Conservation (phyloP, 805 yeast species). For the Lipomyces kockii region DNA sequence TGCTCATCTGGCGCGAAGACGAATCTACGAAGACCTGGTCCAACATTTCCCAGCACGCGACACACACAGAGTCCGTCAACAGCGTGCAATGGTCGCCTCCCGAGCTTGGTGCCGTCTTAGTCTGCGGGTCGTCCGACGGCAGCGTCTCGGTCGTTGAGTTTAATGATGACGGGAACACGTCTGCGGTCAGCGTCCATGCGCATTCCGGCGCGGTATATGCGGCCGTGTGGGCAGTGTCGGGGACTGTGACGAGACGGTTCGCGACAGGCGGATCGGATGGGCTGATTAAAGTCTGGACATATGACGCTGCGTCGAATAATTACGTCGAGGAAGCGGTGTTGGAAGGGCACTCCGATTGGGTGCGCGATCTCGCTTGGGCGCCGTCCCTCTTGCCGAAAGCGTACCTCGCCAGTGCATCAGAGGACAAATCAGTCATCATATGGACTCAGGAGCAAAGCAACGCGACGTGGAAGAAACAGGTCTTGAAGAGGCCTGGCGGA, state of each 20-base stretch:
- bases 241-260: slow-evolving; percentile 58
- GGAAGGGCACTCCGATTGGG: slow-evolving; percentile 97
- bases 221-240: slow-evolving; percentile 80
- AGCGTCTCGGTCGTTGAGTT: slow-evolving; percentile 88
- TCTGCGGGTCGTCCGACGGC: slow-evolving; percentile 94
- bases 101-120: slow-evolving; percentile 88
- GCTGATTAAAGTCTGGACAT: slow-evolving; percentile 88
- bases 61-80: slow-evolving; percentile 93
- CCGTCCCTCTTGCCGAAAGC: slow-evolving; percentile 85
- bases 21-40: slow-evolving; percentile 73
- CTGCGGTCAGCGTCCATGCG: slow-evolving; percentile 63
- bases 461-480: slow-evolving; percentile 75
- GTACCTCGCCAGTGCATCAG: slow-evolving; percentile 95
- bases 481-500: slow-evolving; percentile 54
- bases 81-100: slow-evolving; percentile 97
- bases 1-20: slow-evolving; percentile 92
- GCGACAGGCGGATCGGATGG: slow-evolving; percentile 97
- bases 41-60: slow-evolving; percentile 81
- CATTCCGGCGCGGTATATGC: slow-evolving; percentile 94
- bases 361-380: slow-evolving; percentile 98
- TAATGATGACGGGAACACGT: slow-evolving; percentile 78
- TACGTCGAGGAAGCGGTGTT: slow-evolving; percentile 76
- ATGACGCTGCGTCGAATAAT: slow-evolving; percentile 52
- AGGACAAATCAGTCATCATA: slow-evolving; percentile 90
- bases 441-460: slow-evolving; percentile 83